Base-by-base conservation (phyloP, 441 rosid species). In the Erodium moschatum region DNA sequence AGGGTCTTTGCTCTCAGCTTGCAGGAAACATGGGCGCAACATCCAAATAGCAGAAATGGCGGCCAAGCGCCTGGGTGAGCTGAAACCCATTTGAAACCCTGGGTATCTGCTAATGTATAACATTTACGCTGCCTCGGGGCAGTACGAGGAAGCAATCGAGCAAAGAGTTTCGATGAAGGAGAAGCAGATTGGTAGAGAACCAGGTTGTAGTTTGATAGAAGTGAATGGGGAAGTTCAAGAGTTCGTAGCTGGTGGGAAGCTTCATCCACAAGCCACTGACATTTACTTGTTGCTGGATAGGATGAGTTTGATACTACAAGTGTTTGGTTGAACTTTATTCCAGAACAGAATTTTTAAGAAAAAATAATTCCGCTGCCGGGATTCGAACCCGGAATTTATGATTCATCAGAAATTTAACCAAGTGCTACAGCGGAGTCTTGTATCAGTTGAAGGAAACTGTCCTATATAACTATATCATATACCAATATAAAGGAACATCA, bases 131-230 rank as follows among this genome's bases (percentile, higher is more conserved):
- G 83, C 78, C 54, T 65, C 76, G 12, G 68, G 71, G 13, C 76
- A 69, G 74, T 81, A 79, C 2, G 75, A 75, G 68, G 82, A 84
- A 60, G 86, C 90, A 6, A 64, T 79, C 64, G 74, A 67, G 70
- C 81, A 78, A 67, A 87, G 90, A 69, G 15, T 72, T 78, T 74
- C 68, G 52, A 85, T 87, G 87, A 83, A 81, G 76, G 79, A 71
- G 70, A 81, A 69, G 67, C 63, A 71, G 60, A 70, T 84, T 74
- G 83, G 80, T 72, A 87, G 84, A 72, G 83, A 83, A 76, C 86
- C 84, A 13, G 93, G 87, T 9, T 82, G 86, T 71, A 86, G 93
- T 74, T 80, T 77, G 67, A 86, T 86, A 67, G 90, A 87, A 75
- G 81, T 86, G 27, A 73, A 78, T 65, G 80, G 82, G 2, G 84